phyloP scores from a whole-genome alignment of 768 basidiomycete genomes.

The Lentinula detonsa region DNA sequence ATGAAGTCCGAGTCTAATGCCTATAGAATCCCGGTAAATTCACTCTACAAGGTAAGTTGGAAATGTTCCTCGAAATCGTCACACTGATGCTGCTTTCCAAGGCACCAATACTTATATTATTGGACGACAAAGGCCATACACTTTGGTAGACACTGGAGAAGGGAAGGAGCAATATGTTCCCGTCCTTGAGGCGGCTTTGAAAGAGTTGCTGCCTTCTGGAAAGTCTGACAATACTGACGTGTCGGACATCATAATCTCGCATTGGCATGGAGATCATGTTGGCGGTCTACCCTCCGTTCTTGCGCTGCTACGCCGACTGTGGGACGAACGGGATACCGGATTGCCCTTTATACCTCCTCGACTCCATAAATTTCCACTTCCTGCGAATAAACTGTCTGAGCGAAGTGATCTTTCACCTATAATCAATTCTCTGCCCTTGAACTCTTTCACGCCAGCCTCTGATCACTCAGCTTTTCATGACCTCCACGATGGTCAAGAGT shows the following conservation, averaged over 20 bases:
- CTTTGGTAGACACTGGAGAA: slow-evolving; percentile 81
- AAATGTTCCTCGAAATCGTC: background rate
- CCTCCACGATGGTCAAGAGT: slow-evolving; percentile 47
- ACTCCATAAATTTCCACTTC: slow-evolving; percentile 66
- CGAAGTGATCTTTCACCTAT: slow-evolving; percentile 34
- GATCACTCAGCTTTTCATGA: slow-evolving; percentile 48
- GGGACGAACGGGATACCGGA: slow-evolving; percentile 43
- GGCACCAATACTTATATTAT: slow-evolving; percentile 91
- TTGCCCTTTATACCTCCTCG: slow-evolving; percentile 58
- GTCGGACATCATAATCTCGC: slow-evolving; percentile 88
- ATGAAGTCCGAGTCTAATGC: background rate
- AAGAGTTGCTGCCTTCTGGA: slow-evolving; percentile 21
- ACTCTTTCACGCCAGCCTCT: slow-evolving; percentile 39
- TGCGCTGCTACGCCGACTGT: slow-evolving; percentile 53
- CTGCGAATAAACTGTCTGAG: slow-evolving; percentile 12
- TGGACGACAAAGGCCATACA: slow-evolving; percentile 63
- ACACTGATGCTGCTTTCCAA: slow-evolving; percentile 17
- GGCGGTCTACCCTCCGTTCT: slow-evolving; percentile 73
- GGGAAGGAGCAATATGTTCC: slow-evolving; percentile 64
- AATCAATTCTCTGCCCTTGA: slow-evolving; percentile 32
- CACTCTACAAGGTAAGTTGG: slow-evolving; percentile 67
- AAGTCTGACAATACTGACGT: slow-evolving; percentile 47
- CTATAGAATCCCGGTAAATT: slow-evolving; percentile 82
- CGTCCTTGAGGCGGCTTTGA: slow-evolving; percentile 57
- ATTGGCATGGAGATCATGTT: slow-evolving; percentile 86